phyloP scores from a whole-genome alignment of 2,329 filamentous ascomycete genomes.

The Fusarium sp. region DNA sequence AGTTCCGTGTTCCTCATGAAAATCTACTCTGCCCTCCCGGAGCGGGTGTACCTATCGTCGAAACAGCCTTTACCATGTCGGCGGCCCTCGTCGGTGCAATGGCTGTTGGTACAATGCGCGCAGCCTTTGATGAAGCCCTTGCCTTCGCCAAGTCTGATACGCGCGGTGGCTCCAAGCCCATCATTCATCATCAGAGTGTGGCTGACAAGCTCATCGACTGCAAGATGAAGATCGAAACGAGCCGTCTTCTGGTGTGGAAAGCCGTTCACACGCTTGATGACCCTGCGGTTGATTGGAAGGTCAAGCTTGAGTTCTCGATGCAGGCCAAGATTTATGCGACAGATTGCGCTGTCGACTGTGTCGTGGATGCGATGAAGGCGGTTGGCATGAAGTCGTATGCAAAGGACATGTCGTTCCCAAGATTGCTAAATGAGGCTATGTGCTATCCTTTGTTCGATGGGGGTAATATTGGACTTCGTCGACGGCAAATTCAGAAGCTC shows the following conservation, averaged over 20 bases:
- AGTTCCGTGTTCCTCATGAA: slow-evolving; percentile 59
- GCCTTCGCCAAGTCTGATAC: slow-evolving; percentile 59
- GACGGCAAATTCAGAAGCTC: neutral
- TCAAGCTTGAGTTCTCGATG: neutral
- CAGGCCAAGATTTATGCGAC: neutral
- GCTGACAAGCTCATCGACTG: slow-evolving; percentile 63
- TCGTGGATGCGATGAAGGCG: neutral
- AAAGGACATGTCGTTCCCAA: neutral
- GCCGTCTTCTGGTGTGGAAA: slow-evolving; percentile 63
- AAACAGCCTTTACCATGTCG: slow-evolving; percentile 55
- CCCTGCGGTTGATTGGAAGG: neutral
- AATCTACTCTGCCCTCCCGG: slow-evolving; percentile 60
- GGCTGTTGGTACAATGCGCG: slow-evolving; percentile 64
- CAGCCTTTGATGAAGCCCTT: slow-evolving; percentile 63
- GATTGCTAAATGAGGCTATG: neutral
- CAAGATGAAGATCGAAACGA: slow-evolving; percentile 64
- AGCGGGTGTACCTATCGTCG: slow-evolving; percentile 53
- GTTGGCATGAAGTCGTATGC: neutral
- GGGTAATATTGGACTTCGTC: neutral
- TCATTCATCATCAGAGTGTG: slow-evolving; percentile 62
- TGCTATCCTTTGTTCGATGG: neutral
- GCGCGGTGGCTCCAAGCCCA: slow-evolving; percentile 56
- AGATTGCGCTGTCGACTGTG: neutral
- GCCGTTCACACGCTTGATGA: slow-evolving; percentile 58
- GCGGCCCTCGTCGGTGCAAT: slow-evolving; percentile 67